Evolutionary conservation across 768 basidiomycete species (phyloP).

Genomic region (Polyporus arcularius): DNA sequence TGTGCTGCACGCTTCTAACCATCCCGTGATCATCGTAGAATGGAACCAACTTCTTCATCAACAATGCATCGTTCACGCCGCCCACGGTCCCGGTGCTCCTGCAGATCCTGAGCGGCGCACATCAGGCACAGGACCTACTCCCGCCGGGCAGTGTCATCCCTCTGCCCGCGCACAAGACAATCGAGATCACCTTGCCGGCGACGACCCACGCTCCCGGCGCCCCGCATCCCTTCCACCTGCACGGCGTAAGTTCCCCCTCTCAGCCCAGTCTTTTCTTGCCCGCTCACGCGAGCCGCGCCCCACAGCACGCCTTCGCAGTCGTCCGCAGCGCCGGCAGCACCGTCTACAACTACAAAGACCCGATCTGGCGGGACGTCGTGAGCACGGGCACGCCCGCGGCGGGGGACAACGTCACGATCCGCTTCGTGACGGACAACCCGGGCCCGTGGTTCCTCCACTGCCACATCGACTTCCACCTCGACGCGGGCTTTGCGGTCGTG

Average conservation of each 20-base stretch:
- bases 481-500: conserved; percentile 20
- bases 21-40: neutral
- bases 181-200: conserved; percentile 38
- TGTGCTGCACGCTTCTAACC: neutral
- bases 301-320: conserved; percentile 47
- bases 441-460: conserved; percentile 24
- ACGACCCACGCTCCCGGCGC: neutral
- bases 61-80: conserved; percentile 30
- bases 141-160: conserved; percentile 44
- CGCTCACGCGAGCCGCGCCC: neutral
- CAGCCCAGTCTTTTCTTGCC: neutral
- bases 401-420: conserved; percentile 44
- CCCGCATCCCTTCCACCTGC: conserved; percentile 16
- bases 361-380: conserved; percentile 45
- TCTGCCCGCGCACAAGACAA: conserved; percentile 47
- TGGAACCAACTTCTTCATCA: conserved; percentile 31
- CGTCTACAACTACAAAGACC: conserved; percentile 50
- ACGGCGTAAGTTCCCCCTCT: conserved; percentile 7
- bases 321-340: conserved; percentile 42
- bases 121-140: conserved; percentile 39
- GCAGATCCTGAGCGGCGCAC: conserved; percentile 49
- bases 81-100: conserved; percentile 49
- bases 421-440: conserved; percentile 37
- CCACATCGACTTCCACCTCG: conserved; percentile 21
- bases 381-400: conserved; percentile 26